phyloP scores from a whole-genome alignment of 139 green algal species.

The Desmodesmus armatus region DNA sequence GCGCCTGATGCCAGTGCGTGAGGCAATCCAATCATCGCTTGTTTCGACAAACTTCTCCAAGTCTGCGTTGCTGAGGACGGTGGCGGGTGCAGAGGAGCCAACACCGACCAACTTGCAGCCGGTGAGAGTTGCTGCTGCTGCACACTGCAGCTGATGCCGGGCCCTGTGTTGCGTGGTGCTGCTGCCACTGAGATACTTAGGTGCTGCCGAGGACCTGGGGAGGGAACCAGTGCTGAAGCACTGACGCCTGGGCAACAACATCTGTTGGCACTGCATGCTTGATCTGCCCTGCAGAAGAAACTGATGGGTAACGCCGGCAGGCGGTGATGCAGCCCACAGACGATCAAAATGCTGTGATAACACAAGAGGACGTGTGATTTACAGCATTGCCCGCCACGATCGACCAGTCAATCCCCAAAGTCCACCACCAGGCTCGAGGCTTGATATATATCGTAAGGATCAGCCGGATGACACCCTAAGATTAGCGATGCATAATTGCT shows the following conservation, averaged over 20 bases:
- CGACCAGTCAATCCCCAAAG: no score
- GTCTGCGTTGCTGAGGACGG: constrained; percentile 91
- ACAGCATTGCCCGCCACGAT: no score
- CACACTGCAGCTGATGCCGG: neutral
- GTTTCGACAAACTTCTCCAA: constrained; percentile 95
- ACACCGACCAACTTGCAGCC: constrained; percentile 71
- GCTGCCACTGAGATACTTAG: constrained; percentile 1
- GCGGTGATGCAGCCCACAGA: no score
- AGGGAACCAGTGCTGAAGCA: neutral
- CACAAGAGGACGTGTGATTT: no score
- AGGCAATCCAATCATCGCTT: constrained; percentile 97
- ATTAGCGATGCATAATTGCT: no score
- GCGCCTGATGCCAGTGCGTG: constrained; percentile 89
- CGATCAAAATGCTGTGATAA: no score
- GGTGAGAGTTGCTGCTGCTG: constrained; percentile 17
- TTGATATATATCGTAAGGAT: no score
- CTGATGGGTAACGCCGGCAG: no score
- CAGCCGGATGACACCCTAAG: no score
- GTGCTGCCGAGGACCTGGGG: neutral
- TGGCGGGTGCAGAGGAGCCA: constrained; percentile 84
- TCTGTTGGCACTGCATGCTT: constrained; percentile 22
- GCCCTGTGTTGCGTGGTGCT: neutral
- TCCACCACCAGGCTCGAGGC: no score
- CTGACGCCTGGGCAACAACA: neutral
- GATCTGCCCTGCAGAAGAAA: neutral